phyloP scores from a whole-genome alignment of 495 filamentous ascomycete genomes.

The Hypoxylon perforatum region DNA sequence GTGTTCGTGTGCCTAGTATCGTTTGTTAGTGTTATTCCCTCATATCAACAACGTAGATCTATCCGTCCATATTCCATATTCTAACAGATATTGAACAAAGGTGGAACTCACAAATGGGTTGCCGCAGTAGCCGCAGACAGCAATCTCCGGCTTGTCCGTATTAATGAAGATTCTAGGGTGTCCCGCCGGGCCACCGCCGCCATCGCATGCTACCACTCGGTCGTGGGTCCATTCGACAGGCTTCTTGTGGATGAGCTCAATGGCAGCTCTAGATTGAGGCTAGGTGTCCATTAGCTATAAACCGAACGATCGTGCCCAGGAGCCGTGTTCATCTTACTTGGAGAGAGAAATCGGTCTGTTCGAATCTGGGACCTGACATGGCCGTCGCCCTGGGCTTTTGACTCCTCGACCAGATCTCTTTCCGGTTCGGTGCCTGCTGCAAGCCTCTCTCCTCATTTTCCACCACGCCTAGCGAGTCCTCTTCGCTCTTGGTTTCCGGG shows the following conservation, averaged over 20 bases:
- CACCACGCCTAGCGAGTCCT: constrained; percentile 64
- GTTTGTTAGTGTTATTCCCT: constrained; percentile 34
- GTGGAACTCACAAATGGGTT: constrained; percentile 81
- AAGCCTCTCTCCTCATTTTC: constrained; percentile 69
- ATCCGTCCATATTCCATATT: background rate
- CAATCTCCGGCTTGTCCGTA: constrained; percentile 94
- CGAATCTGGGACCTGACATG: constrained; percentile 94
- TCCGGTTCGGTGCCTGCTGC: constrained; percentile 88
- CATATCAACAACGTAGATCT: background rate
- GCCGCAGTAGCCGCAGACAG: constrained; percentile 92
- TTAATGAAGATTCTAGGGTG: constrained; percentile 98
- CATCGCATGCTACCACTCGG: constrained; percentile 85
- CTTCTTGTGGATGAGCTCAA: constrained; percentile 95
- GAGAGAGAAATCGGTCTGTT: constrained; percentile 90
- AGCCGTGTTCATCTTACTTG: constrained; percentile 71
- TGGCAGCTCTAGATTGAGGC: constrained; percentile 89
- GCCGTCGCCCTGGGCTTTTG: constrained; percentile 82
- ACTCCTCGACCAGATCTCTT: constrained; percentile 80
- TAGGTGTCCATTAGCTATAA: constrained; percentile 51
- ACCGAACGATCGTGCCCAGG: background rate
- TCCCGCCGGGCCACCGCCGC: constrained; percentile 90
- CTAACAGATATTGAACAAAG: background rate
- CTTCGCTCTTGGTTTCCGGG: constrained; percentile 52
- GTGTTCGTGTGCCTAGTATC: constrained; percentile 82
- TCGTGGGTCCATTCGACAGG: constrained; percentile 92